Evolutionary conservation across 106 monocot species (phyloP).

Genomic region (Agapanthus africanus): DNA sequence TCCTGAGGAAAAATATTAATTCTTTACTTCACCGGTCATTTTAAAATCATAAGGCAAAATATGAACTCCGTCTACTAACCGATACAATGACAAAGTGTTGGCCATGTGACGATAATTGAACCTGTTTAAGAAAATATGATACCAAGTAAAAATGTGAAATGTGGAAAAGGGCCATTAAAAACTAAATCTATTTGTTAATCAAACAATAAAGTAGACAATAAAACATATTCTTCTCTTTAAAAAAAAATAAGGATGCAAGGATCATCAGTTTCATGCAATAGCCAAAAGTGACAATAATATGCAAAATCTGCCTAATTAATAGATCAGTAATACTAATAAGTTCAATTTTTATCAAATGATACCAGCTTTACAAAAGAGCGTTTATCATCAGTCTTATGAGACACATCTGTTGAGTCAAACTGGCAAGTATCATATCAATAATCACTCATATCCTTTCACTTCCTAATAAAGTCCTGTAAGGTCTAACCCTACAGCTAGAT

Average conservation of each 20-base stretch:
- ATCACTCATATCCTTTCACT: background rate
- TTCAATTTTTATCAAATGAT: background rate
- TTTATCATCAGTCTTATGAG: background rate
- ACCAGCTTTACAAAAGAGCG: background rate
- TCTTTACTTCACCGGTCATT: background rate
- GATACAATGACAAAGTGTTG: conserved; percentile 86
- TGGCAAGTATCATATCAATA: too few species aligned
- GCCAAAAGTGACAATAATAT: too few species aligned
- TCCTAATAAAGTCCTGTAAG: too few species aligned
- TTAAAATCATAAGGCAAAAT: background rate
- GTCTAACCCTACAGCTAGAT: background rate
- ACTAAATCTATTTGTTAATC: background rate
- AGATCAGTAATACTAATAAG: background rate
- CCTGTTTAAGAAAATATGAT: conserved; percentile 32
- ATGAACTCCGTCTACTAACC: conserved; percentile 29
- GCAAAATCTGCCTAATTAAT: background rate
- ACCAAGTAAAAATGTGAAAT: background rate
- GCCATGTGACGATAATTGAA: conserved; percentile 99
- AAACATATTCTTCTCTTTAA: background rate
- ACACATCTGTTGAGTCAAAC: too few species aligned
- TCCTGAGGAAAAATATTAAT: conserved; percentile 34
- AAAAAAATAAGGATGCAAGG: background rate
- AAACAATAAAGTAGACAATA: background rate
- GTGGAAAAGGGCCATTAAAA: background rate
- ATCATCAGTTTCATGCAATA: background rate